Conservation (phyloP, 768 basidiomycete genomes). For the Rhizopogon vulgaris region DNA sequence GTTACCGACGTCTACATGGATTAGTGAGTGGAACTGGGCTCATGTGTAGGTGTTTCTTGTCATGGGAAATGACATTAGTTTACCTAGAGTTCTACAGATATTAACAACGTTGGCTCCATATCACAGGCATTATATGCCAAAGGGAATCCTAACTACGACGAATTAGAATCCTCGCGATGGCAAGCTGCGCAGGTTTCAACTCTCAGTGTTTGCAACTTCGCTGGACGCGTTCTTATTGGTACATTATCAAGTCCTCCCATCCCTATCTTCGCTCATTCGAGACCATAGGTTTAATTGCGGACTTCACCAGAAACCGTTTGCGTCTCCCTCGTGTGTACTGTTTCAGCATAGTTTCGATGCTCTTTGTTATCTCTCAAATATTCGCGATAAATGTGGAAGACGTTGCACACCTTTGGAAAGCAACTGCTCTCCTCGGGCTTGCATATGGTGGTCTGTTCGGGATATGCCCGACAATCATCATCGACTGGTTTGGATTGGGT, state of each 20-base stretch:
- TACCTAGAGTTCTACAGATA: constrained; percentile 37
- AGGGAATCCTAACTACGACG: constrained; percentile 56
- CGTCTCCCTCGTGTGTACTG: constrained; percentile 62
- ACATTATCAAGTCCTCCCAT: not conserved
- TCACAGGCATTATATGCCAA: constrained; percentile 63
- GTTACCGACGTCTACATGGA: constrained; percentile 1
- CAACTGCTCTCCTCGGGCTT: constrained; percentile 27
- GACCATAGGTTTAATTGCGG: constrained; percentile 57
- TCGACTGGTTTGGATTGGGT: constrained; percentile 91
- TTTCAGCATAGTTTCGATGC: constrained; percentile 55
- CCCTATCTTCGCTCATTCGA: not conserved
- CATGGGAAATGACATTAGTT: not conserved
- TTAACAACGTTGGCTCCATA: constrained; percentile 84
- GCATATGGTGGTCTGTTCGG: constrained; percentile 75
- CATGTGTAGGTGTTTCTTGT: constrained; percentile 49
- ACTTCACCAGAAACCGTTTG: constrained; percentile 52
- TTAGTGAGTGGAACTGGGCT: constrained; percentile 68
- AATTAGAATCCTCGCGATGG: constrained; percentile 60
- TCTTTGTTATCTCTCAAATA: constrained; percentile 72
- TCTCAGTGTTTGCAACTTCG: constrained; percentile 76
- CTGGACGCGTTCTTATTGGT: constrained; percentile 77
- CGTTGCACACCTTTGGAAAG: constrained; percentile 57
- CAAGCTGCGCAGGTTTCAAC: constrained; percentile 83
- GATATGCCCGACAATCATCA: constrained; percentile 63
- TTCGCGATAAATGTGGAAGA: constrained; percentile 48